Evolutionary conservation across 2,329 filamentous ascomycete species (phyloP), one percentile per base, ranked within the genome.

Genomic region (Endocalyx cinctus): DNA sequence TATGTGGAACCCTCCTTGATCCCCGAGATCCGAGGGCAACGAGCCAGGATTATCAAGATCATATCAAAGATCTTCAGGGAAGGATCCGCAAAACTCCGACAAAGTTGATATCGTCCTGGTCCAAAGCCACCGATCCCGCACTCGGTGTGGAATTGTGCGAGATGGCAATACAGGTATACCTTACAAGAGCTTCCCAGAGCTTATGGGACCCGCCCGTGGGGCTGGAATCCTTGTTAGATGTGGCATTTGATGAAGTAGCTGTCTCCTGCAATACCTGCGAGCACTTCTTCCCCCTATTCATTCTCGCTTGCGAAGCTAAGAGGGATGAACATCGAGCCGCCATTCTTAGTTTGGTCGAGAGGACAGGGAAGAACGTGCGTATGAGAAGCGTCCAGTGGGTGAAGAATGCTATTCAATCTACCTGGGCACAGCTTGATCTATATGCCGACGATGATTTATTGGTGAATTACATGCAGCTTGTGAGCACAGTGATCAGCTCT

Each of bases 341-440:
- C 2, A 50, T 61, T 3, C 35, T 61, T 4, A 40, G 43, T 6
- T n/a, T 63, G 10, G 51, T 62, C 5, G 47, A 51, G 1, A 46
- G 52, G 10, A 55, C 48, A 0, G 42, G 54, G 30, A 38, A 14
- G 17, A 57, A 45, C 29, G 42, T 59, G 17, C 23, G 33, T 10
- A 34, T 33, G 1, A 37, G 58, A n/a, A 44, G 28, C 7, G 20
- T 29, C 2, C 45, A 40, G 2, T n/a, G n/a, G n/a, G n/a, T n/a
- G n/a, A n/a, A n/a, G n/a, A n/a, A n/a, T n/a, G n/a, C n/a, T n/a
- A 50, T 62, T 3, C 45, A 50, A 23, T 42, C 51, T 0, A 43
- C 59, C 13, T 62, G 59, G 59, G 48, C 51, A 29, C 58, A 60
- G 34, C 52, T 51, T 29, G 59, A 62, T 31, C 47, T 62, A 4